A percentile compares a stretch with the other conserved stretches of the same genome.
Conservation (phyloP, 495 filamentous ascomycete genomes). For the Xylaria venustula region DNA sequence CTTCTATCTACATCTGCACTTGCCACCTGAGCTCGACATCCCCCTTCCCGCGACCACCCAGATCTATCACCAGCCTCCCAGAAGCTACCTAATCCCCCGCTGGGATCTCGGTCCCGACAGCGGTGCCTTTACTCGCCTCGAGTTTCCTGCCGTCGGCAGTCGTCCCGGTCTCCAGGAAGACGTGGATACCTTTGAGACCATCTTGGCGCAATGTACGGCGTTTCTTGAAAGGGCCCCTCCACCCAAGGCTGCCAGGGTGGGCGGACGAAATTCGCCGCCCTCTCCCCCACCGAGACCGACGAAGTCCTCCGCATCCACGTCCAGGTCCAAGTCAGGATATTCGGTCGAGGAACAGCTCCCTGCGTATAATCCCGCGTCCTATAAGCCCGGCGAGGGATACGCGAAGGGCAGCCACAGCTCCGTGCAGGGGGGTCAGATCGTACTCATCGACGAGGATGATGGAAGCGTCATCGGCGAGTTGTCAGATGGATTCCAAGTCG, state of each 20-base stretch:
- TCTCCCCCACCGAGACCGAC: conserved; percentile 34
- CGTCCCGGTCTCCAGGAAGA: conserved; percentile 80
- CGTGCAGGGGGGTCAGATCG: conserved; percentile 67
- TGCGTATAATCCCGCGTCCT: conserved; percentile 79
- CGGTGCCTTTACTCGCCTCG: conserved; percentile 86
- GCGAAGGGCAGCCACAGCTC: conserved; percentile 51
- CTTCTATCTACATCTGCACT: conserved; percentile 90
- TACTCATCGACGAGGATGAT: conserved; percentile 94
- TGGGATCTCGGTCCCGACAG: conserved; percentile 87
- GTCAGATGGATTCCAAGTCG: conserved; percentile 73
- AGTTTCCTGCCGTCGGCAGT: conserved; percentile 74
- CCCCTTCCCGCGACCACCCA: conserved; percentile 89
- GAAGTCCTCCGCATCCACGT: conserved; percentile 33
- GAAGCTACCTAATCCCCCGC: conserved; percentile 85
- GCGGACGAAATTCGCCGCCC: conserved; percentile 54
- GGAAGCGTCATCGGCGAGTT: conserved; percentile 93
- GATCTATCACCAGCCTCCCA: conserved; percentile 89
- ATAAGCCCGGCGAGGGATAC: conserved; percentile 76
- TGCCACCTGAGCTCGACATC: conserved; percentile 91
- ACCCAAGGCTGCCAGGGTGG: conserved; percentile 46
- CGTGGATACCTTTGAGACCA: conserved; percentile 94
- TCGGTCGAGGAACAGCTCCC: conserved; percentile 45
- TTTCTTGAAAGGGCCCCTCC: conserved; percentile 78
- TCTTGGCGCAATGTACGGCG: conserved; percentile 90
- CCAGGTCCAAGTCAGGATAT: conserved; percentile 39